A percentile compares a stretch with the other conserved stretches of the same genome.
Evolutionary conservation across 331 rosid genomes (phyloP).

Genomic region (Dryas integrifolia): DNA sequence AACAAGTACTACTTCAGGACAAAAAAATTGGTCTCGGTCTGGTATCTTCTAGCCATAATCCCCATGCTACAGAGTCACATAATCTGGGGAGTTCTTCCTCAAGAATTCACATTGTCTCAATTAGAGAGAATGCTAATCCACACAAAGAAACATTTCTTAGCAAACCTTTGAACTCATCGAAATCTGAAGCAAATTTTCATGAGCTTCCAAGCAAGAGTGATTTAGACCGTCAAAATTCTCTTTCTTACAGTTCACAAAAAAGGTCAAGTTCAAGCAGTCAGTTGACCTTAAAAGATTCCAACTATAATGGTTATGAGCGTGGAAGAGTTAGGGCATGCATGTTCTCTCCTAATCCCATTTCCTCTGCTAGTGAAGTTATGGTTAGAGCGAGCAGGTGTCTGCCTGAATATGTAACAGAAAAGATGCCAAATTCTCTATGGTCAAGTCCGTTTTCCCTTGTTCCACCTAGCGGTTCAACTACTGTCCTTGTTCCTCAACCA

Average conservation of each 20-base stretch:
- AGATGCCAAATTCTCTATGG: constrained; percentile 52
- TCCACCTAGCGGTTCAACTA: constrained; percentile 93
- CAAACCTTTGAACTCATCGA: constrained; percentile 32
- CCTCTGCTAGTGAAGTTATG: constrained; percentile 57
- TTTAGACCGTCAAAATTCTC: constrained; percentile 28
- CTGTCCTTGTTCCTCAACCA: constrained; percentile 70
- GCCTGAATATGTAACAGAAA: constrained; percentile 38
- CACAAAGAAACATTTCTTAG: constrained; percentile 22
- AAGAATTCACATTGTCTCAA: constrained; percentile 49
- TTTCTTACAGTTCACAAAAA: constrained; percentile 31
- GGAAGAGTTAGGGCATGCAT: constrained; percentile 67
- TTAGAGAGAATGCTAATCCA: constrained; percentile 42
- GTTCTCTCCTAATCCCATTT: constrained; percentile 63
- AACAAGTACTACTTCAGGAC: constrained; percentile 39
- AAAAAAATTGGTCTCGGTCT: constrained; percentile 63
- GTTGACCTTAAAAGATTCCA: constrained; percentile 35
- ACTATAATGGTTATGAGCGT: constrained; percentile 44
- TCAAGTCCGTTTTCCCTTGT: constrained; percentile 73
- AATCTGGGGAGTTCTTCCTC: constrained; percentile 26
- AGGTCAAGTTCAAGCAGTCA: constrained; percentile 30
- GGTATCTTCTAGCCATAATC: constrained; percentile 40
- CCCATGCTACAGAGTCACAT: constrained; percentile 30
- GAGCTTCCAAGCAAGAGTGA: constrained; percentile 32
- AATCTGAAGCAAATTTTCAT: constrained; percentile 30
- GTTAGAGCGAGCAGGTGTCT: constrained; percentile 59